These are phyloP conservation scores for Streptanthus diversifolius DNA, from an alignment of 345 rosid species.

Conservation along the genomic window DNA sequence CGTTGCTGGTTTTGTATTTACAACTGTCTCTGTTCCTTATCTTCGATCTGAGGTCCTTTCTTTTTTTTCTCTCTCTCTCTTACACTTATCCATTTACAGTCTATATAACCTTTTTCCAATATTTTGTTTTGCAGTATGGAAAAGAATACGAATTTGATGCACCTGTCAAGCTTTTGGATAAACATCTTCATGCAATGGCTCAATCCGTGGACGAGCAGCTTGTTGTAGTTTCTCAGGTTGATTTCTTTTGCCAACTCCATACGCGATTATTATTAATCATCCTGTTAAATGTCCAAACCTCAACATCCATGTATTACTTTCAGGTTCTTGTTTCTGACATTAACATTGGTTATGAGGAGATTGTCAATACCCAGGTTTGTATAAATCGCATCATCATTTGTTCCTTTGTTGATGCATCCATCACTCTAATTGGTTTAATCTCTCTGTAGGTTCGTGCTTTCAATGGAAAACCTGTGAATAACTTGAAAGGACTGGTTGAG, in stretches of 20 bases:
- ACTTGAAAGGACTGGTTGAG: slow-evolving; percentile 69
- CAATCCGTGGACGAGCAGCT: slow-evolving; percentile 80
- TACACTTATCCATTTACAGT: neutral
- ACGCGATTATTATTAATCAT: neutral
- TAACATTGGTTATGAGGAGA: slow-evolving; percentile 90
- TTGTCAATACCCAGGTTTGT: slow-evolving; percentile 86
- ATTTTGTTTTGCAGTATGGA: slow-evolving; percentile 57
- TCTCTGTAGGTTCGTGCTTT: slow-evolving; percentile 67
- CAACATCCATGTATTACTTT: neutral
- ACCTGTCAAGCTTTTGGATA: slow-evolving; percentile 85
- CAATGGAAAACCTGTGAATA: slow-evolving; percentile 80
- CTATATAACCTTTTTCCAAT: neutral
- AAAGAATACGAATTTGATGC: slow-evolving; percentile 96
- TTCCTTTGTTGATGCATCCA: neutral
- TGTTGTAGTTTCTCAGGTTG: slow-evolving; percentile 87
- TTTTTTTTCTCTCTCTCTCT: neutral
- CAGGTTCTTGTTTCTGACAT: slow-evolving; percentile 95
- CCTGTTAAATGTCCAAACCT: neutral
- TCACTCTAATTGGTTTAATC: neutral
- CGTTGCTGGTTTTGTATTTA: slow-evolving; percentile 85
- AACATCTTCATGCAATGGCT: slow-evolving; percentile 88
- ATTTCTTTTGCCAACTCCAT: slow-evolving; percentile 8
- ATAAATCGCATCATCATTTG: neutral
- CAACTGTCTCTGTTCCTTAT: slow-evolving; percentile 85
- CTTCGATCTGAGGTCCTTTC: slow-evolving; percentile 77